Evolutionary conservation across 2,329 filamentous ascomycete genomes (phyloP).

Genomic region (Lachnellula hyalina): DNA sequence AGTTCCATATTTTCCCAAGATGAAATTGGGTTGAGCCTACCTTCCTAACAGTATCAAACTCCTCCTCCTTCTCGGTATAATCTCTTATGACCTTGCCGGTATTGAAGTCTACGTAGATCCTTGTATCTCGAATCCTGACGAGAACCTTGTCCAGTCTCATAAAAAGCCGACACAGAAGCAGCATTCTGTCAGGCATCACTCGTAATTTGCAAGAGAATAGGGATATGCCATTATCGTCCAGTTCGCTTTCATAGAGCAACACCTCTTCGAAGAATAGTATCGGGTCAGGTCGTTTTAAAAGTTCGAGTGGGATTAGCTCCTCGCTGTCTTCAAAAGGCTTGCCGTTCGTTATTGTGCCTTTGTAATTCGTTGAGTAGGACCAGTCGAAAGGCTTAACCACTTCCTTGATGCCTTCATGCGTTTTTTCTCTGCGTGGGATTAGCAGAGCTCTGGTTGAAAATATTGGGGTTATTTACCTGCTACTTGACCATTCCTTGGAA

Average conservation of each 20-base stretch:
- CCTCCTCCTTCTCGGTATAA: slow-evolving; percentile 82
- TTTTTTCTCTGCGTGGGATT: slow-evolving; percentile 58
- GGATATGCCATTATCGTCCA: slow-evolving; percentile 95
- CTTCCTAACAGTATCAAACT: slow-evolving; percentile 69
- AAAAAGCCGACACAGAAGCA: slow-evolving; percentile 82
- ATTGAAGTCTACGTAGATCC: slow-evolving; percentile 86
- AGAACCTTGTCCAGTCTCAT: slow-evolving; percentile 90
- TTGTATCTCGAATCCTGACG: slow-evolving; percentile 80
- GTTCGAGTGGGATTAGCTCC: slow-evolving; percentile 69
- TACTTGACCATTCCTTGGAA: slow-evolving; percentile 74
- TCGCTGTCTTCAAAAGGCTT: slow-evolving; percentile 23
- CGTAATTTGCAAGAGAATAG: slow-evolving; percentile 85
- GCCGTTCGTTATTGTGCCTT: slow-evolving; percentile 54
- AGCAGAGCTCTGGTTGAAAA: neutral
- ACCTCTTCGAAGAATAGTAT: slow-evolving; percentile 97
- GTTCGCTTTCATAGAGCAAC: slow-evolving; percentile 92
- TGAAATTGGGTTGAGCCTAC: slow-evolving; percentile 39
- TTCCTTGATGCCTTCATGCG: slow-evolving; percentile 81
- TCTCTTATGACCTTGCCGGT: slow-evolving; percentile 77
- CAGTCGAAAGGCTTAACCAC: slow-evolving; percentile 96
- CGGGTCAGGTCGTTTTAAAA: slow-evolving; percentile 83
- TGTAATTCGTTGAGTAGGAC: slow-evolving; percentile 91
- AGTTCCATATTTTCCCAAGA: neutral
- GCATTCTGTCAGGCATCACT: slow-evolving; percentile 83
- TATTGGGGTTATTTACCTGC: slow-evolving; percentile 18